Evolutionary conservation across 2,329 filamentous ascomycete species (phyloP), one percentile per base, ranked within the genome.

Genomic region (Trichophaea hybrida): DNA sequence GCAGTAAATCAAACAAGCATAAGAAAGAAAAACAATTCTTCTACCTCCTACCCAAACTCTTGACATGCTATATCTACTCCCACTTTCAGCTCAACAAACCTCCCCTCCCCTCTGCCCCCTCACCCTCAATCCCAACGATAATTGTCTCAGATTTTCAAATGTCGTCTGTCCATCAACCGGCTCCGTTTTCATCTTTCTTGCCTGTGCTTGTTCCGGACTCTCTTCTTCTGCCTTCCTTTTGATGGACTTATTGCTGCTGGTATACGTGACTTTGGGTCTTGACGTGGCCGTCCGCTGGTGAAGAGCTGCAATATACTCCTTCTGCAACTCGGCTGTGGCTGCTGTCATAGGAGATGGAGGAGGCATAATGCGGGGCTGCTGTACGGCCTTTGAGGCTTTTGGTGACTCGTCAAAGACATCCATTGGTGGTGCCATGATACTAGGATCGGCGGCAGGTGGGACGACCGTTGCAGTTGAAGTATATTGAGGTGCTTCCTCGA

Each of bases 401-500:
- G 8, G 50, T 31, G 50, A 13, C 31, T 8, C 34, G n/a, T 53
- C 38, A 10, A 15, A 12, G 40, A 52, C 52, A 32, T 64, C 63
- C 33, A 61, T 60, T n/a, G 63, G 63, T 10, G 63, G 63, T 6
- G 61, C 63, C 63, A 61, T 64, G 32, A 64, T 64, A 6, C 51
- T 53, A 24, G 61, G 61, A 35, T 64, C 63, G 13, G 57, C 58
- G 1, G 60, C 59, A 40, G 62, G 60, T n/a, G 59, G 44, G 5
- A 57, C 61, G 15, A 35, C 50, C 10, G 10, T 12, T 15, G 34
- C n/a, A n/a, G 12, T 31, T 12, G 10, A 34, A 4, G 53, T 55
- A 35, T 43, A 46, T 17, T 44, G 37, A 8, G 60, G 38, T 31
- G 57, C 55, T 35, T 64, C 63, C 10, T 62, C 57, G 31, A 64